Evolutionary conservation across 2,329 filamentous ascomycete genomes (phyloP).

Genomic region (Pseudocercospora ulei): DNA sequence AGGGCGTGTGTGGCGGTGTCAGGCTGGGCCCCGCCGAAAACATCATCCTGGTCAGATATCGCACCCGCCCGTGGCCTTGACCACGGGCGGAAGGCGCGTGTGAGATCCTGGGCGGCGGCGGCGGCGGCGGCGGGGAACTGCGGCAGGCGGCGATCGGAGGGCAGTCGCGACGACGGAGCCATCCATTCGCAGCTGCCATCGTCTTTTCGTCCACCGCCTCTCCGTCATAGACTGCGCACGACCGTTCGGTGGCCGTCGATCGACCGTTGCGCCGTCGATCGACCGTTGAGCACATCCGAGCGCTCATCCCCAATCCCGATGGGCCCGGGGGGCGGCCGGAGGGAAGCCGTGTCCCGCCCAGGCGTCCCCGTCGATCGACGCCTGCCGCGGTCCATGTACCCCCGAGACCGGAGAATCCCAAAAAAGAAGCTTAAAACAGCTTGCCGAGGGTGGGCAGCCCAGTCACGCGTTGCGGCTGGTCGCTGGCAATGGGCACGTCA

Average conservation of each 20-base stretch:
- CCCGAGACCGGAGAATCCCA: constrained; percentile 2
- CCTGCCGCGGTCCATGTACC: constrained; percentile 3
- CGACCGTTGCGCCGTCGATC: constrained; percentile 4
- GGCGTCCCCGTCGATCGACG: constrained; percentile 2
- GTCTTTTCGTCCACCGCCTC: not conserved
- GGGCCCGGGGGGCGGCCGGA: too few relatives aligned
- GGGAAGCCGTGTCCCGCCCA: not conserved
- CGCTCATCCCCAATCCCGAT: not conserved
- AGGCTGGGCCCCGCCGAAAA: too few relatives aligned
- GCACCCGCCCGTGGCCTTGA: too few relatives aligned
- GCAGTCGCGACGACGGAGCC: too few relatives aligned
- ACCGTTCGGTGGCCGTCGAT: not conserved
- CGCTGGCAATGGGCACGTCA: constrained; percentile 6
- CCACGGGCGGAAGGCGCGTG: too few relatives aligned
- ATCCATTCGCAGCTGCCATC: not conserved
- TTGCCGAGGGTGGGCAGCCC: too few relatives aligned
- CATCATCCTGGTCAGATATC: too few relatives aligned
- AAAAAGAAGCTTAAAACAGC: constrained; percentile 19
- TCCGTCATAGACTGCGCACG: not conserved
- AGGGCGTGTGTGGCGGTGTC: too few relatives aligned
- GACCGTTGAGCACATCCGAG: constrained; percentile 1
- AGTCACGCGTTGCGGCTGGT: too few relatives aligned
- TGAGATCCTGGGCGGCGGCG: too few relatives aligned
- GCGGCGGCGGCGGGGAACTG: too few relatives aligned
- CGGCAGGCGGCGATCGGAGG: too few relatives aligned